Evolutionary conservation across 2,329 filamentous ascomycete genomes (phyloP), one percentile per base, ranked within the genome.

Genomic region (Trichoderma hamatum): DNA sequence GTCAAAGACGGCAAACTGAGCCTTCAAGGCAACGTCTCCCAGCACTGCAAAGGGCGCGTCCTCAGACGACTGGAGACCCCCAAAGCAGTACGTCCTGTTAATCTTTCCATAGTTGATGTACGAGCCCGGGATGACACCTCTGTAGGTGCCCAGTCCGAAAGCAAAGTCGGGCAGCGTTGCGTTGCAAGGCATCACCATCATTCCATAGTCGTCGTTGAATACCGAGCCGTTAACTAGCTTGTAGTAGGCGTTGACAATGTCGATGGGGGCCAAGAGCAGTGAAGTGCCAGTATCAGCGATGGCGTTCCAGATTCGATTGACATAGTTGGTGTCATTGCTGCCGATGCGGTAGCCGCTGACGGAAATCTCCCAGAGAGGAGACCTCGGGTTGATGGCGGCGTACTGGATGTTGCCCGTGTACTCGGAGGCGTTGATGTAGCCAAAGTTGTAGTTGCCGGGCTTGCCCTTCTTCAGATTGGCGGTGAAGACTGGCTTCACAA

Each of bases 231-330:
- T 67, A 70, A 92, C 84, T 70, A 86, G 76, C 46, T 76, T 75
- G 81, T 91, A 92, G 83, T 91, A 92, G 52, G 81, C 83, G 0
- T 78, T 73, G 71, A 88, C 84, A 70, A 90, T 81, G 36, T 76
- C 72, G 67, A 83, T 76, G 30, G 87, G 86, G 21, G 90, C 78
- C 71, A 90, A 83, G 67, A 91, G 78, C 34, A 92, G 86, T 1
- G 89, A 89, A 68, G 90, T 92, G 66, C 90, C 90, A 2, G 90
- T 92, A 80, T 92, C 90, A 74, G 88, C 87, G 76, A 92, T 91
- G 72, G 83, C 85, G 0, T 81, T 80, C 28, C 82, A 82, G 6
- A 86, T 70, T 21, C 74, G 63, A 5, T 69, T 55, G 13, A 69
- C 59, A 67, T 72, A 77, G 0, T 55, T 34, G 3, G 68, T 65